Base-by-base conservation (phyloP, 805 yeast genomes). In the Sporopachydermia lactativora region DNA sequence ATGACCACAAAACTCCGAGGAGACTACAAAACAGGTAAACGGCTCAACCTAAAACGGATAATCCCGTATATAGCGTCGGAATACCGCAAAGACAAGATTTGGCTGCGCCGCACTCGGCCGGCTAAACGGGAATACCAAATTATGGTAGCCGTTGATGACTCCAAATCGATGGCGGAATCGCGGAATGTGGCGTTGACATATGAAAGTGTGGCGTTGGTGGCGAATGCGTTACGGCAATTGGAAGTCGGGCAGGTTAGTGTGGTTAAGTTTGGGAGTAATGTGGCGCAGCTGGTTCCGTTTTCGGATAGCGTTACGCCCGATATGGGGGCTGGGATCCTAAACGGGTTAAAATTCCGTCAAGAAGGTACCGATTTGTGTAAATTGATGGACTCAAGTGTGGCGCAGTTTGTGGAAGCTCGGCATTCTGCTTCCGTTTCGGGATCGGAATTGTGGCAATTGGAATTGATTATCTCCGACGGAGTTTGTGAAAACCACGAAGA, bases 11-110 rank as follows among this genome's bases (percentile, higher is more conserved):
- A 92, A 57, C 66, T 92, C 43, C 76, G 73, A 46, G 99, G 99
- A 54, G 98, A 92, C 57, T 92, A 85, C 62, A 86, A 88, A 60
- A 88, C 96, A 2, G 99, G 99, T 58, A 92, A 92, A 59, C 71
- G 98, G 49, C 71, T 92, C 52, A 92, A 92, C 60, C 88, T 92
- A 97, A 92, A 89, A 67, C 71, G 96, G 49, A 92, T 92, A 52
- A 92, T 92, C 53, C 95, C 97, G 4, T 92, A 89, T 59, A 92
- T 92, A 65, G 99, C 99, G 1, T 83, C 95, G 34, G 95, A 86
- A 53, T 92, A 85, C 73, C 77, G 95, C 53, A 92, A 92, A 58
- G 99, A 92, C 59, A 92, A 92, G 67, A 92, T 92, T 43, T 92
- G 99, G 99, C 71, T 92, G 62, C 75, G 96, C 57, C 75, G 99